A percentile compares a stretch with the other conserved stretches of the same genome.
phyloP scores from a whole-genome alignment of 106 monocot genomes.

The Dioscorea zingiberensis region DNA sequence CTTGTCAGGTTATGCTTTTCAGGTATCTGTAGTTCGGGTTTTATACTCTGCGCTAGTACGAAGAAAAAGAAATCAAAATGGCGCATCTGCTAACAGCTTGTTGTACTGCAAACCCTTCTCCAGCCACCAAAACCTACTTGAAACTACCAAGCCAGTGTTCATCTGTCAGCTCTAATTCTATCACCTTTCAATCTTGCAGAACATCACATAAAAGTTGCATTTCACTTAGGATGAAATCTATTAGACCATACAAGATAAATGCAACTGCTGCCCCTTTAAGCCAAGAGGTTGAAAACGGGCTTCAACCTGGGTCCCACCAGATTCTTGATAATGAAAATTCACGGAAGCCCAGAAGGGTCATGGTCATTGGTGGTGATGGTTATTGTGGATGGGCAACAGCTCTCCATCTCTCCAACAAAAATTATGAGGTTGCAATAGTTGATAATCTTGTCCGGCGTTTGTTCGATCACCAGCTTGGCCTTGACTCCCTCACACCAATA shows the following conservation, averaged over 20 bases:
- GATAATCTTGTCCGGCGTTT: slow-evolving; percentile 85
- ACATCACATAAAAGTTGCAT: slow-evolving; percentile 10
- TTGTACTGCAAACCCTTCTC: slow-evolving; percentile 33
- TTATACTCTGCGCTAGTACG: neutral
- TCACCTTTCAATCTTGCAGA: slow-evolving; percentile 18
- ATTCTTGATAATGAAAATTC: slow-evolving; percentile 6
- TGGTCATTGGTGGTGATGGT: slow-evolving; percentile 97
- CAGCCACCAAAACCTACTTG: slow-evolving; percentile 13
- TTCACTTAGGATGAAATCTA: slow-evolving; percentile 3
- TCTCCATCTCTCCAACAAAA: slow-evolving; percentile 89
- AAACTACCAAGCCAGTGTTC: slow-evolving; percentile 10
- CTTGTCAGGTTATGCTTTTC: neutral
- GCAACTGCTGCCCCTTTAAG: slow-evolving; percentile 40
- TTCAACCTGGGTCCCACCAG: slow-evolving; percentile 11
- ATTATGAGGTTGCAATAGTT: slow-evolving; percentile 86
- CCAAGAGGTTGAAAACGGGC: slow-evolving; percentile 17
- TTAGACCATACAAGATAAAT: slow-evolving; percentile 7
- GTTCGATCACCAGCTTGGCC: slow-evolving; percentile 90
- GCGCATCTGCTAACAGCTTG: slow-evolving; percentile 33
- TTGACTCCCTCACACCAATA: slow-evolving; percentile 89
- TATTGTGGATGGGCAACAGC: slow-evolving; percentile 98
- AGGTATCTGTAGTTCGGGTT: neutral
- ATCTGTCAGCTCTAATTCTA: neutral
- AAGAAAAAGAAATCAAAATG: slow-evolving; percentile 27
- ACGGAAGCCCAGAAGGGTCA: slow-evolving; percentile 66